Percentiles rank a stretch among this genome's conserved stretches.
phyloP scores from a whole-genome alignment of 352 stramenopile genomes.

The Pythium biforme region DNA sequence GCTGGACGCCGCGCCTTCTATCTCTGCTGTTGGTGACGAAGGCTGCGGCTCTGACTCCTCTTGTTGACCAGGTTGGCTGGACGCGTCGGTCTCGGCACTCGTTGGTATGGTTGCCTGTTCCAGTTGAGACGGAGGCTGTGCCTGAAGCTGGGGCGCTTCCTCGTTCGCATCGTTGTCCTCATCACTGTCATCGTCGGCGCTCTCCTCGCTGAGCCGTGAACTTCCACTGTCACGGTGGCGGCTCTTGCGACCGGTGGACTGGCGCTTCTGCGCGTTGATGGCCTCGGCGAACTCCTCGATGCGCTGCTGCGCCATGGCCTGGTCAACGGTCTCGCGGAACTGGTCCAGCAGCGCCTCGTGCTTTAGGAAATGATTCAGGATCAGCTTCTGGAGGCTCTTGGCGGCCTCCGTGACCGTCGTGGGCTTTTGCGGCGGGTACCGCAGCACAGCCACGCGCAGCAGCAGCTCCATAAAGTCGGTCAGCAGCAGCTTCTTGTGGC shows the following conservation, averaged over 20 bases:
- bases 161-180: not conserved
- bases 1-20: too few relatives aligned
- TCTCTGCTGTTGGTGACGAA: too few relatives aligned
- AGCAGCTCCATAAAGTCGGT: constrained; percentile 82
- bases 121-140: not conserved
- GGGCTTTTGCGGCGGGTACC: constrained; percentile 43
- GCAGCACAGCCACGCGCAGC: constrained; percentile 53
- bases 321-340: constrained; percentile 57
- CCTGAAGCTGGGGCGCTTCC: not conserved
- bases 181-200: not conserved
- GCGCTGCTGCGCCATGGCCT: constrained; percentile 54
- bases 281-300: constrained; percentile 58
- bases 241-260: not conserved
- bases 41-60: too few relatives aligned
- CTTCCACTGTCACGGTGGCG: not conserved
- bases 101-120: too few relatives aligned
- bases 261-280: constrained; percentile 40
- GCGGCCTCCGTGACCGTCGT: constrained; percentile 38
- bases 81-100: too few relatives aligned
- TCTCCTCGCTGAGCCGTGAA: not conserved
- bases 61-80: too few relatives aligned
- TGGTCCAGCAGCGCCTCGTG: constrained; percentile 60
- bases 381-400: constrained; percentile 56
- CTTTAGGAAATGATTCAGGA: constrained; percentile 65
- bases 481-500: constrained; percentile 72